Base-by-base conservation (phyloP, 805 yeast genomes). In the Wilhelminamyces savonicus region DNA sequence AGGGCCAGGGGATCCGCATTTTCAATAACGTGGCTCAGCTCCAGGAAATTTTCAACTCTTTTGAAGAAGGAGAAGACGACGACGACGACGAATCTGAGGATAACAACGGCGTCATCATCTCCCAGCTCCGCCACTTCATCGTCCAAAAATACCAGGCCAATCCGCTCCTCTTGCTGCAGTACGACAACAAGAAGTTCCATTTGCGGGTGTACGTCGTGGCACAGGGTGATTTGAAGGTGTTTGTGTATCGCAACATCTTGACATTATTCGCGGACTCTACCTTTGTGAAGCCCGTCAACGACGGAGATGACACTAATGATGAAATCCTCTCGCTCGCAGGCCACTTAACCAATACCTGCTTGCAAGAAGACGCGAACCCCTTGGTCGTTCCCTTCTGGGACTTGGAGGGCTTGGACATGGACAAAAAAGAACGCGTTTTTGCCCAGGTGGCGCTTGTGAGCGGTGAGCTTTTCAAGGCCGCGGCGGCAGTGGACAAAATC, bases 271-370 rank as follows among this genome's bases (percentile, higher is more conserved):
- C 97, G 9, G 72, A 71, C 7, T 48, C 62, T 2, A 33, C 60
- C 4, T 90, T 75, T 45, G 32, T 41, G 0, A 18, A 30, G 4
- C 70, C 71, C 7, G 34, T 40, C 10, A 41, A 44, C 2, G 39
- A 43, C 5, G 51, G 51, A 9, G 16, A 40, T 3, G 31, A 33
- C 4, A 34, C 24, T 3, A 47, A 46, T 4, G 56, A 54, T 5
- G 58, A 52, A 0, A 46, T 53, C 5, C 55, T 68, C 5, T 61
- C 67, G 20, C 68, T 85, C 55, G 65, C 64, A 2, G 86, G 92
- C 2, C 98, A 92, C 52, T 66, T 92, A 40, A 92, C 98, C 11
- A 92, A 92, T 50, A 92, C 98, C 0, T 92, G 98, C 59, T 57
- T 87, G 21, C 97, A 90, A 55, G 74, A 71, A 12, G 69, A 64